phyloP scores from a whole-genome alignment of 83 land plant genomes.

The Larix sibirica region DNA sequence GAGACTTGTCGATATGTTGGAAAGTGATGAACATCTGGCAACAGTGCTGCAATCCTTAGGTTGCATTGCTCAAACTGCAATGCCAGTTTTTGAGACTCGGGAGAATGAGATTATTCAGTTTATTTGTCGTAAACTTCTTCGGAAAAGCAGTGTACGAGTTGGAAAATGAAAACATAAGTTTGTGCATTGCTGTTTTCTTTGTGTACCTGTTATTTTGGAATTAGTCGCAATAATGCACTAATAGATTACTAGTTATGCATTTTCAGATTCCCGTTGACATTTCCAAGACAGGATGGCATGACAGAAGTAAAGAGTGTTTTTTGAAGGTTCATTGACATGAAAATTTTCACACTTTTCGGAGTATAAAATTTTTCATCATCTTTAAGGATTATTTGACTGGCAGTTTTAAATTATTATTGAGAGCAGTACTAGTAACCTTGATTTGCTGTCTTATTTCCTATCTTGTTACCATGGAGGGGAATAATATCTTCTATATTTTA shows the following conservation, averaged over 20 bases:
- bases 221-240: neutral
- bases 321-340: conserved; percentile 45
- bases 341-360: neutral
- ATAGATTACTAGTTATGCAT: neutral
- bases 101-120: conserved; percentile 31
- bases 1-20: conserved; percentile 20
- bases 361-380: neutral
- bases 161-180: neutral
- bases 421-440: neutral
- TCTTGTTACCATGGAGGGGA: neutral
- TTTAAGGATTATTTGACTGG: neutral
- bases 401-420: neutral
- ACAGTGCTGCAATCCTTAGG: conserved; percentile 30
- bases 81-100: conserved; percentile 29
- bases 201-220: neutral
- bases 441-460: neutral
- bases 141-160: conserved; percentile 14
- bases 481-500: neutral
- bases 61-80: conserved; percentile 33
- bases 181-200: neutral
- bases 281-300: conserved; percentile 40
- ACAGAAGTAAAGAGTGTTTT: conserved; percentile 52
- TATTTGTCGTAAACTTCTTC: conserved; percentile 24
- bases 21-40: conserved; percentile 15
- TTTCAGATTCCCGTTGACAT: conserved; percentile 33